phyloP scores from a whole-genome alignment of 768 basidiomycete genomes.

The Mycena leptocephala region DNA sequence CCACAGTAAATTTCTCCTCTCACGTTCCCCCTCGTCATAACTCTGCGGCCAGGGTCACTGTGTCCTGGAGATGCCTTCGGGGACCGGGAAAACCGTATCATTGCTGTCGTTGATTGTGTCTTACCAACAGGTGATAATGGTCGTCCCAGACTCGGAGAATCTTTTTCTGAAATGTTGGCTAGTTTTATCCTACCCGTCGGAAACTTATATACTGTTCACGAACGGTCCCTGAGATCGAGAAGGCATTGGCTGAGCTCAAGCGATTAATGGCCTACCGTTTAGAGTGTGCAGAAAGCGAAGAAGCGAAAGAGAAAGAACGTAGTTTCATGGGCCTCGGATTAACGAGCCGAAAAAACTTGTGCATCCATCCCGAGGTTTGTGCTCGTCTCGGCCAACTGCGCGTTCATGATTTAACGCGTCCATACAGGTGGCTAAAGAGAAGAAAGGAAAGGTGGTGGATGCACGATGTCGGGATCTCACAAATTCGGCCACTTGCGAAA shows the following conservation, averaged over 20 bases:
- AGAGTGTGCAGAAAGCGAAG: slow-evolving; percentile 79
- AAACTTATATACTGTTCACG: slow-evolving; percentile 99
- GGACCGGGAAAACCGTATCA: slow-evolving; percentile 99
- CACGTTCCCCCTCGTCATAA: background rate
- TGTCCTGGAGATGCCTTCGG: slow-evolving; percentile 99
- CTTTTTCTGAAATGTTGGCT: slow-evolving; percentile 31
- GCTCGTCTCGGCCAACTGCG: background rate
- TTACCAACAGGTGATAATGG: slow-evolving; percentile 87
- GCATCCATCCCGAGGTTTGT: slow-evolving; percentile 92
- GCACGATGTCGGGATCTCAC: slow-evolving; percentile 97
- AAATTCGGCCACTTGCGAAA: slow-evolving; percentile 86
- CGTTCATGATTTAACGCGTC: slow-evolving; percentile 6
- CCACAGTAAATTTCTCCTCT: slow-evolving; percentile 70
- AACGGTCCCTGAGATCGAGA: slow-evolving; percentile 99
- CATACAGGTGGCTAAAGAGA: slow-evolving; percentile 92
- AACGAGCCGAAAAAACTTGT: slow-evolving; percentile 96
- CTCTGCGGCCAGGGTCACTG: slow-evolving; percentile 86
- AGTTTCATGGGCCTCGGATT: slow-evolving; percentile 92
- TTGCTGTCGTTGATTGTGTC: slow-evolving; percentile 96
- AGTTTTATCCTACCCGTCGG: slow-evolving; percentile 94
- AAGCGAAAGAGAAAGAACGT: slow-evolving; percentile 83
- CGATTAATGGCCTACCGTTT: slow-evolving; percentile 93
- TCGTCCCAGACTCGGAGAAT: background rate
- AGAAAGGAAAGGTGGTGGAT: slow-evolving; percentile 98
- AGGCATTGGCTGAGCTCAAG: slow-evolving; percentile 96